A percentile compares a stretch with the other conserved stretches of the same genome.
phyloP scores from a whole-genome alignment of 208 protist species.

The Trypanosoma conorhini region DNA sequence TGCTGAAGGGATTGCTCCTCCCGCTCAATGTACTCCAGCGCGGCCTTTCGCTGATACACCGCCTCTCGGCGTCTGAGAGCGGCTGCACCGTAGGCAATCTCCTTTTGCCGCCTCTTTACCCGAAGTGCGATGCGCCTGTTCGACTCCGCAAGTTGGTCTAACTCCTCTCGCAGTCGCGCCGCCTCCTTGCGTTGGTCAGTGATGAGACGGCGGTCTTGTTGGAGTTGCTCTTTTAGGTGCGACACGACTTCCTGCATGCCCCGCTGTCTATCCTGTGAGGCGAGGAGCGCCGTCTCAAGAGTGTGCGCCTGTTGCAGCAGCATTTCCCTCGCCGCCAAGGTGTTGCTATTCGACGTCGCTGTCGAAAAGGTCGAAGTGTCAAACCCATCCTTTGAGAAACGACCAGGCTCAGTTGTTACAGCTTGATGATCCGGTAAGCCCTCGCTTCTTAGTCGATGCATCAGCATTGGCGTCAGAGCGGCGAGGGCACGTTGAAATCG shows the following conservation, averaged over 20 bases:
- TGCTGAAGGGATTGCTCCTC: slow-evolving; percentile 41
- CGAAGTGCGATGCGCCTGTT: slow-evolving; percentile 25
- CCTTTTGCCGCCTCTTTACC: slow-evolving; percentile 67
- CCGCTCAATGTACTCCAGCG: slow-evolving; percentile 38
- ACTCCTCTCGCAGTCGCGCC: slow-evolving; percentile 36
- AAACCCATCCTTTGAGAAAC: not conserved
- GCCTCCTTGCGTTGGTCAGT: slow-evolving; percentile 62
- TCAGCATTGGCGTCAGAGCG: slow-evolving; percentile 20
- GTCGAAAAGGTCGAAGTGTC: slow-evolving; percentile 4
- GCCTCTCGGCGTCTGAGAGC: slow-evolving; percentile 56
- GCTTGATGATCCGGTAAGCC: not conserved
- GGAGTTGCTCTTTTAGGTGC: slow-evolving; percentile 49
- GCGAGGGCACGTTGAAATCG: slow-evolving; percentile 22
- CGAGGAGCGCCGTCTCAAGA: slow-evolving; percentile 52
- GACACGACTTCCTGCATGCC: slow-evolving; percentile 30
- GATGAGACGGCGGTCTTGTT: slow-evolving; percentile 60
- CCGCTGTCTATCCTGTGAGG: slow-evolving; percentile 44
- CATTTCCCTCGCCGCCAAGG: slow-evolving; percentile 30
- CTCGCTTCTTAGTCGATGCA: slow-evolving; percentile 3
- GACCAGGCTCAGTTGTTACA: not conserved
- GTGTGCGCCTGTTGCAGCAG: slow-evolving; percentile 41
- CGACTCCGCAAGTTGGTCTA: slow-evolving; percentile 29
- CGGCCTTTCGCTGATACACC: slow-evolving; percentile 33
- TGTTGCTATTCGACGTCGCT: slow-evolving; percentile 1
- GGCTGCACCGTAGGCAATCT: slow-evolving; percentile 61